Evolutionary conservation across 768 basidiomycete species (phyloP).

Genomic region (Boletus insuetus): DNA sequence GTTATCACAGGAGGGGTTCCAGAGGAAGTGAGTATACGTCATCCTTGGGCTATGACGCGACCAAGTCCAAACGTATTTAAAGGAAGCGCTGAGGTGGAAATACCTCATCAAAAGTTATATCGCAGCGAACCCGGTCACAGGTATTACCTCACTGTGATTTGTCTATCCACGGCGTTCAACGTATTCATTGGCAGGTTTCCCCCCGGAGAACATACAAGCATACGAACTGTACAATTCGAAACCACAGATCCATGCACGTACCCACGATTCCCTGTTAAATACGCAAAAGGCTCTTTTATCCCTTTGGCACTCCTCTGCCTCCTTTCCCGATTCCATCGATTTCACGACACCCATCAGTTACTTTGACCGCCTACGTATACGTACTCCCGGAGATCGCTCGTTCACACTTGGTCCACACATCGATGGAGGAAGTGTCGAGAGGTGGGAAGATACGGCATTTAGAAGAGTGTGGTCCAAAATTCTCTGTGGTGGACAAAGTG

Average conservation of each 20-base stretch:
- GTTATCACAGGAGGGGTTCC: constrained; percentile 58
- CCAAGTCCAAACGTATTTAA: neutral
- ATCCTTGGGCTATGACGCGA: neutral
- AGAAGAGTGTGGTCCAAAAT: constrained; percentile 43
- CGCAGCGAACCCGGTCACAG: constrained; percentile 51
- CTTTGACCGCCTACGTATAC: constrained; percentile 72
- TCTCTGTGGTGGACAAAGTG: constrained; percentile 36
- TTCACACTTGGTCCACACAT: constrained; percentile 67
- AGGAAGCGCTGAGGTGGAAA: constrained; percentile 66
- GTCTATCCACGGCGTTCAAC: neutral
- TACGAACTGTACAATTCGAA: constrained; percentile 73
- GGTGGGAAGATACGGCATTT: constrained; percentile 52
- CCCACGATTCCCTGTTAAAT: constrained; percentile 55
- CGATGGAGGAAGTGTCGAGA: constrained; percentile 51
- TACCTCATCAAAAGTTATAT: constrained; percentile 51
- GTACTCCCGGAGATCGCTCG: constrained; percentile 64
- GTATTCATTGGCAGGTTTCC: constrained; percentile 48
- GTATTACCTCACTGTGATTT: constrained; percentile 24
- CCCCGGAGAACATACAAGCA: constrained; percentile 63
- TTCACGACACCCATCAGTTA: constrained; percentile 67
- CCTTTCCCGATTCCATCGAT: constrained; percentile 40
- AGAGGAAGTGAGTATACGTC: constrained; percentile 39
- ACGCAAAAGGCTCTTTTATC: constrained; percentile 58
- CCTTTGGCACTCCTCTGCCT: constrained; percentile 50
- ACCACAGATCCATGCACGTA: constrained; percentile 63